Conservation (phyloP, 2,329 filamentous ascomycete genomes). For the Plenodomus tracheiphilus region DNA sequence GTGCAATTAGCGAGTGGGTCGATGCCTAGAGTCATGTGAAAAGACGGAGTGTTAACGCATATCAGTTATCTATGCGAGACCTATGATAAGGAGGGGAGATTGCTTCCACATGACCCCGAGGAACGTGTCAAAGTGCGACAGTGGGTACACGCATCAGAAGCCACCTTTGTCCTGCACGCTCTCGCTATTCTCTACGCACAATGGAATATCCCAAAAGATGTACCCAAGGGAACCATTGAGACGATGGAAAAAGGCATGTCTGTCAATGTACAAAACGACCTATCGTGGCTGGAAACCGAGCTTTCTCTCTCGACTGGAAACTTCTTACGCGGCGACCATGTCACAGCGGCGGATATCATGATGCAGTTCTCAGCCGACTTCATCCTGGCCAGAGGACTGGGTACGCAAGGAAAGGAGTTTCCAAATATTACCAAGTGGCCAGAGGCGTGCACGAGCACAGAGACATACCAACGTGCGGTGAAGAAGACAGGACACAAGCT, state of each 20-base stretch:
- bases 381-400: slow-evolving; percentile 45
- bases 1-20: slow-evolving; percentile 51
- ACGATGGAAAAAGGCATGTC: slow-evolving; percentile 45
- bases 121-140: slow-evolving; percentile 45
- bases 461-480: slow-evolving; percentile 45
- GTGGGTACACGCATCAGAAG: slow-evolving; percentile 55
- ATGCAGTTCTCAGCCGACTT: slow-evolving; percentile 50
- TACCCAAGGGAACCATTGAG: slow-evolving; percentile 31
- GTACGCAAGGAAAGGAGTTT: slow-evolving; percentile 38
- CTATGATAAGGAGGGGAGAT: slow-evolving; percentile 46
- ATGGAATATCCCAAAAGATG: slow-evolving; percentile 45
- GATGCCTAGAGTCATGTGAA: neutral
- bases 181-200: slow-evolving; percentile 52
- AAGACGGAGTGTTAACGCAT: neutral
- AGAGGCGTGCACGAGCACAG: slow-evolving; percentile 41
- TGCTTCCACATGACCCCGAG: slow-evolving; percentile 43
- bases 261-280: slow-evolving; percentile 50
- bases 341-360: slow-evolving; percentile 52
- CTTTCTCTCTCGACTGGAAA: slow-evolving; percentile 43
- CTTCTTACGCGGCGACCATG: slow-evolving; percentile 48
- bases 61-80: slow-evolving; percentile 51
- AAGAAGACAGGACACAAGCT: slow-evolving; percentile 45
- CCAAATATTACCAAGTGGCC: slow-evolving; percentile 40
- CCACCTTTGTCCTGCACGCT: slow-evolving; percentile 50
- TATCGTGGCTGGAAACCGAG: slow-evolving; percentile 51